Percentiles rank a stretch among this genome's conserved stretches.
Conservation (phyloP, 768 basidiomycete genomes). For the Xerocomellus intermedius region DNA sequence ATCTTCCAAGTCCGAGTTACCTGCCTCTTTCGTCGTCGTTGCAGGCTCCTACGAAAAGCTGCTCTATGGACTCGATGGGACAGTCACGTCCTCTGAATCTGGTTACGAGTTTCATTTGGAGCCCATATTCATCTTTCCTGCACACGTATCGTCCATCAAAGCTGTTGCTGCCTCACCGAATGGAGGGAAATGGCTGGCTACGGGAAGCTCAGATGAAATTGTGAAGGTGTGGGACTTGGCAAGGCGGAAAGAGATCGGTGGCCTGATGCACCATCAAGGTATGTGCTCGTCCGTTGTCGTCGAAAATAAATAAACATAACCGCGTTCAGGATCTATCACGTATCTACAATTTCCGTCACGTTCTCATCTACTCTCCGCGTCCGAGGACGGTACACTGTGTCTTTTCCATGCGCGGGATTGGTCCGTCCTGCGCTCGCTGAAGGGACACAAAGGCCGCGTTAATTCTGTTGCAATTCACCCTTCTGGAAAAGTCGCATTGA, state of each 20-base stretch:
- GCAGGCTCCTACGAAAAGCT: conserved; percentile 97
- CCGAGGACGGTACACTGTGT: conserved; percentile 88
- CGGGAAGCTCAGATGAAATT: conserved; percentile 94
- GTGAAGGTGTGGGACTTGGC: conserved; percentile 96
- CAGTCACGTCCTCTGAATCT: conserved; percentile 35
- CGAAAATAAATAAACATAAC: neutral
- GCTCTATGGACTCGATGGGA: conserved; percentile 84
- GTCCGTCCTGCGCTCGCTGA: conserved; percentile 81
- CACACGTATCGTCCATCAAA: conserved; percentile 91
- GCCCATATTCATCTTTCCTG: conserved; percentile 95
- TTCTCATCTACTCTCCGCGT: conserved; percentile 87
- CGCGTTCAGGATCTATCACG: conserved; percentile 79
- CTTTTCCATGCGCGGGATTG: conserved; percentile 94
- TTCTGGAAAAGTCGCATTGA: conserved; percentile 86
- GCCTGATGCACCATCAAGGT: conserved; percentile 95
- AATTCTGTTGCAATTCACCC: conserved; percentile 92
- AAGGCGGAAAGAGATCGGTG: conserved; percentile 90
- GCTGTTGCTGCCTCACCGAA: conserved; percentile 83
- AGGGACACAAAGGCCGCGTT: conserved; percentile 92
- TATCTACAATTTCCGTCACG: conserved; percentile 82
- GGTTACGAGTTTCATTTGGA: conserved; percentile 46
- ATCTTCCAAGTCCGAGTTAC: conserved; percentile 30
- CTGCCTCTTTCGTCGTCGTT: conserved; percentile 77
- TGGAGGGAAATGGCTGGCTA: conserved; percentile 95
- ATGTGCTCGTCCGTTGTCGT: conserved; percentile 12